These are phyloP conservation scores for Phaeosphaeria sp. DNA, from an alignment of 2,329 filamentous ascomycete genomes.

Conservation along the genomic window DNA sequence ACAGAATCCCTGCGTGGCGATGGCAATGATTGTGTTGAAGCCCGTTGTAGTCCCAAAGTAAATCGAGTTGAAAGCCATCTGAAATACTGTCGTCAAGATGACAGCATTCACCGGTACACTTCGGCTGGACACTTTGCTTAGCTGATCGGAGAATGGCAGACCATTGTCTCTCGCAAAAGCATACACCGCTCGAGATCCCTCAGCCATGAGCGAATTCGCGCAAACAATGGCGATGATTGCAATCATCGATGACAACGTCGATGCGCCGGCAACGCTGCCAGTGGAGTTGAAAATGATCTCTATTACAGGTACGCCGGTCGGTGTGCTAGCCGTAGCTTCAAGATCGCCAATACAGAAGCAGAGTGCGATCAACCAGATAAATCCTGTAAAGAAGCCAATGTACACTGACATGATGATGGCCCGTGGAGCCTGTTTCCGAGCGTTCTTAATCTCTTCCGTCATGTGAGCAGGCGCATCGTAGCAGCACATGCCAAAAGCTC, in stretches of 20 bases:
- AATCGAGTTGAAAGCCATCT: constrained; percentile 61
- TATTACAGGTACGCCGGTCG: constrained; percentile 60
- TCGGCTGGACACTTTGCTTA: constrained; percentile 57
- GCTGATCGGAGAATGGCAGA: constrained; percentile 57
- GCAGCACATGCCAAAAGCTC: constrained; percentile 62
- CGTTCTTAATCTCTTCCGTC: constrained; percentile 62
- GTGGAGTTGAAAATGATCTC: constrained; percentile 61
- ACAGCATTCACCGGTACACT: constrained; percentile 60
- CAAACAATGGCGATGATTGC: constrained; percentile 56
- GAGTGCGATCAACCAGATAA: constrained; percentile 49
- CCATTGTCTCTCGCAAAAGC: constrained; percentile 60
- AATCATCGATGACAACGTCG: constrained; percentile 55
- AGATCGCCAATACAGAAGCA: constrained; percentile 54
- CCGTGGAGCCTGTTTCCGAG: constrained; percentile 57
- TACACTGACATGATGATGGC: constrained; percentile 50
- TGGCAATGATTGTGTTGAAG: constrained; percentile 63
- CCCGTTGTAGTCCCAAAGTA: constrained; percentile 63
- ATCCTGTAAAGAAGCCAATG: constrained; percentile 49
- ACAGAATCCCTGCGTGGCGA: constrained; percentile 65
- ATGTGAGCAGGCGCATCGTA: constrained; percentile 59
- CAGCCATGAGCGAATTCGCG: constrained; percentile 56
- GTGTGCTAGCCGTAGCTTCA: constrained; percentile 51
- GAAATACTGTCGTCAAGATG: constrained; percentile 55
- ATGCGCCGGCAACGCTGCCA: constrained; percentile 52
- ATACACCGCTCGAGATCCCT: constrained; percentile 56